Evolutionary conservation across 139 green algal species (phyloP).

Genomic region (Closterium sp.): DNA sequence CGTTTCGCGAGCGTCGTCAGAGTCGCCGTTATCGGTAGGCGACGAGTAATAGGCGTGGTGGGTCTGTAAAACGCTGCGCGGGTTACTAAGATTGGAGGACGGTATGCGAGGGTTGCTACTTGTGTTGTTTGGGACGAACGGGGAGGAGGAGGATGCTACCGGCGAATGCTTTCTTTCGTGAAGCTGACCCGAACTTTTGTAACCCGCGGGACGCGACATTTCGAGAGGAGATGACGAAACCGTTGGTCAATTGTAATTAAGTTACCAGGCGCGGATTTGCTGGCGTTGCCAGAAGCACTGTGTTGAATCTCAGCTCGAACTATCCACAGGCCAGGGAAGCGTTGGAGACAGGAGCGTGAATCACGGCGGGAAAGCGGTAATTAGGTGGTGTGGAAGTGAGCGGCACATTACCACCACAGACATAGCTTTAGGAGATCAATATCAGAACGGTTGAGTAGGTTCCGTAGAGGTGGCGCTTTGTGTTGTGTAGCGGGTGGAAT

Average conservation of each 20-base stretch:
- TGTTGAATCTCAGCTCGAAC: neutral
- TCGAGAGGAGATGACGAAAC: neutral
- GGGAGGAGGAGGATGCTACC: neutral
- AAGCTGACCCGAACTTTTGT: neutral
- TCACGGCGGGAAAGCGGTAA: neutral
- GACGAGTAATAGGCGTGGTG: neutral
- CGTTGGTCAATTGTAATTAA: neutral
- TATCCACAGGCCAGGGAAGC: too few species aligned
- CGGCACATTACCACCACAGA: too few species aligned
- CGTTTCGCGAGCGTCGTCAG: neutral
- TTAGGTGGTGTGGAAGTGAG: neutral
- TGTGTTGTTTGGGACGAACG: neutral
- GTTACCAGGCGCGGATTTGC: neutral
- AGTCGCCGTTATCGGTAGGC: neutral
- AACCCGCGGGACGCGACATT: neutral
- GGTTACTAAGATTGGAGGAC: neutral
- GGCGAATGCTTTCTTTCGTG: neutral
- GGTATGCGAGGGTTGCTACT: neutral
- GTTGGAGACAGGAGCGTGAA: neutral
- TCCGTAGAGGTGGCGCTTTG: too few species aligned
- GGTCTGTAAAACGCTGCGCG: neutral
- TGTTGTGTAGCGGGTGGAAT: too few species aligned
- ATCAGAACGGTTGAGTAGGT: too few species aligned
- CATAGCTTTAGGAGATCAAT: too few species aligned
- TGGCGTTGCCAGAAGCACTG: neutral